Evolutionary conservation across 1,284 basidiomycete genomes (phyloP), one percentile per base, ranked within the genome.

Genomic region (Naganishia sp.): DNA sequence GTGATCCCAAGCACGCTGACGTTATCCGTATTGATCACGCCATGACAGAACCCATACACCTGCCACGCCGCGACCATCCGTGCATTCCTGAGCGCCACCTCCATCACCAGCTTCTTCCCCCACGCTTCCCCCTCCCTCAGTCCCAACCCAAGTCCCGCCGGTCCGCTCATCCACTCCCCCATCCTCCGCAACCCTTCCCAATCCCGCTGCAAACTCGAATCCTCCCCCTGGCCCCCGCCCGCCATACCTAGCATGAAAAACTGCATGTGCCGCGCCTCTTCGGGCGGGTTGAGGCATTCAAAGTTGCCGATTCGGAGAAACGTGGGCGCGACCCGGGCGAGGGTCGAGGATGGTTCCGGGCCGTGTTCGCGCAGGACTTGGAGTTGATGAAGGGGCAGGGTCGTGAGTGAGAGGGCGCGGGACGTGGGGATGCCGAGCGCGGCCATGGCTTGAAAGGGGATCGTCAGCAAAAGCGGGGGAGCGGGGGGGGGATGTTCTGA

Each of bases 1-100:
- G 94, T 96, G 63, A 94, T 79, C 1, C 94, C 94, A 25, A 92
- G 81, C 31, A 97, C 83, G 2, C 90, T 90, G 41, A 94, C 86
- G 70, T 94, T 94, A 81, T 97, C 94, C 2, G 94, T 96, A 76
- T 97, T 97, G 73, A 97, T 90, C n/a, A 98, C 94, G 10, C 80
- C 80, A 65, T 81, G 79, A 89, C 93, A 93, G 76, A 91, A 94
- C 0, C 92, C 92, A 77, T 92, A 92, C 71, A 81, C 80, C 79
- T 98, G 95, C 95, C 95, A 98, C 2, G 84, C 87, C 2, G 92
- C 95, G 0, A 94, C 90, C 86, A 94, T 98, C 73, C 82, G 82
- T 43, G 91, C 94, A 73, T 96, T 98, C 72, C 91, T 82, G 74
- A 83, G 84, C 17, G 91, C 87, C 0, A 87, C 86, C 71, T 95